Conservation (phyloP, 768 basidiomycete genomes). For the Mycena venus region DNA sequence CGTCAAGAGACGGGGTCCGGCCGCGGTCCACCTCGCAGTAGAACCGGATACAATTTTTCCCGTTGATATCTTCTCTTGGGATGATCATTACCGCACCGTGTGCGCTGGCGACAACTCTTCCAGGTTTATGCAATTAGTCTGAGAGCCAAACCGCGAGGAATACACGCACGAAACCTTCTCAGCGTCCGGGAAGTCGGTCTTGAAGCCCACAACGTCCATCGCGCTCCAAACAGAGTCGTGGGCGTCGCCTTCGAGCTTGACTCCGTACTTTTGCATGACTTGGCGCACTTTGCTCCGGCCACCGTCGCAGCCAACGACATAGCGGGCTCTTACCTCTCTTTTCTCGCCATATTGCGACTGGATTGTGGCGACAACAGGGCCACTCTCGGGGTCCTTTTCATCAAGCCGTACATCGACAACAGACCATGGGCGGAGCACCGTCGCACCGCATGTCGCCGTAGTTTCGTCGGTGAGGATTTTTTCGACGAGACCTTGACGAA, state of each 20-base stretch:
- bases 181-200: constrained; percentile 19
- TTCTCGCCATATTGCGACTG: constrained; percentile 15
- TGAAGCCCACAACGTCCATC: constrained; percentile 11
- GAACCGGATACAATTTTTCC: constrained; percentile 15
- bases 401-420: constrained; percentile 3
- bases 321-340: neutral
- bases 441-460: neutral
- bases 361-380: constrained; percentile 1
- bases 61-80: constrained; percentile 17
- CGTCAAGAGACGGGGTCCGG: neutral
- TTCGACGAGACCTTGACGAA: constrained; percentile 21
- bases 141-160: neutral
- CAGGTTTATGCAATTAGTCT: neutral
- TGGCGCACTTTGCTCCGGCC: constrained; percentile 12
- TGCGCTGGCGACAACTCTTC: constrained; percentile 5
- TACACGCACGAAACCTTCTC: constrained; percentile 6
- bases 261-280: constrained; percentile 5
- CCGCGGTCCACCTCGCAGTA: constrained; percentile 10
- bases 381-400: neutral
- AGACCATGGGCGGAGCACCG: constrained; percentile 11
- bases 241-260: constrained; percentile 1
- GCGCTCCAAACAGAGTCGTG: constrained; percentile 19
- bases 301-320: constrained; percentile 18
- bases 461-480: constrained; percentile 7
- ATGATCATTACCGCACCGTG: constrained; percentile 11